These are phyloP conservation scores for Pterula multifida DNA, from an alignment of 1,284 basidiomycete genomes.

Conservation along the genomic window DNA sequence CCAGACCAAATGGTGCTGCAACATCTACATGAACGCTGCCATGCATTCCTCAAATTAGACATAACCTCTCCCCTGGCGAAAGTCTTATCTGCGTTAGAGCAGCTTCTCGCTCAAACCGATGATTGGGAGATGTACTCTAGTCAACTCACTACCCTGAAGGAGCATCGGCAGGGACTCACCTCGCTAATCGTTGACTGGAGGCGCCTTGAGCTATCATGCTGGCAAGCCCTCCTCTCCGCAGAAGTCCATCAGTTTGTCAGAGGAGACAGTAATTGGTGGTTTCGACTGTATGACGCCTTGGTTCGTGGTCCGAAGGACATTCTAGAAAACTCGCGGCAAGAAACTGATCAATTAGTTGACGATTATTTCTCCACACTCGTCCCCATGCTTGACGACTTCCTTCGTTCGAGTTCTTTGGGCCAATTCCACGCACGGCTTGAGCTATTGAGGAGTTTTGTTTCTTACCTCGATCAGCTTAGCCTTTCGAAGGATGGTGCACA, in stretches of 20 bases:
- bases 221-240: conserved; percentile 74
- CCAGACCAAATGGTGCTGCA: conserved; percentile 96
- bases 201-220: conserved; percentile 78
- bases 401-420: conserved; percentile 72
- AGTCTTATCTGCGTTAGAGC: conserved; percentile 78
- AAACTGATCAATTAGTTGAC: conserved; percentile 12
- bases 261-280: conserved; percentile 80
- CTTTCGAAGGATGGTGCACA: conserved; percentile 15
- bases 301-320: conserved; percentile 55
- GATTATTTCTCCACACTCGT: conserved; percentile 61
- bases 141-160: conserved; percentile 69
- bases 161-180: conserved; percentile 57
- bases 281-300: conserved; percentile 77
- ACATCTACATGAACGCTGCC: conserved; percentile 72
- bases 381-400: conserved; percentile 74
- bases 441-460: conserved; percentile 62
- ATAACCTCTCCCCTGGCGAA: conserved; percentile 73
- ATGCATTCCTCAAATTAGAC: conserved; percentile 54
- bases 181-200: conserved; percentile 85
- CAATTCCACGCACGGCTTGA: conserved; percentile 67
- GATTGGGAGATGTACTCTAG: conserved; percentile 98
- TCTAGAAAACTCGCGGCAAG: conserved; percentile 22
- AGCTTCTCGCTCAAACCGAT: conserved; percentile 78
- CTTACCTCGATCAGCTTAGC: conserved; percentile 29
- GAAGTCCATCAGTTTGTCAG: conserved; percentile 52